Base-by-base conservation (phyloP, 2,329 filamentous ascomycete genomes). In the Escovopsis weberi region DNA sequence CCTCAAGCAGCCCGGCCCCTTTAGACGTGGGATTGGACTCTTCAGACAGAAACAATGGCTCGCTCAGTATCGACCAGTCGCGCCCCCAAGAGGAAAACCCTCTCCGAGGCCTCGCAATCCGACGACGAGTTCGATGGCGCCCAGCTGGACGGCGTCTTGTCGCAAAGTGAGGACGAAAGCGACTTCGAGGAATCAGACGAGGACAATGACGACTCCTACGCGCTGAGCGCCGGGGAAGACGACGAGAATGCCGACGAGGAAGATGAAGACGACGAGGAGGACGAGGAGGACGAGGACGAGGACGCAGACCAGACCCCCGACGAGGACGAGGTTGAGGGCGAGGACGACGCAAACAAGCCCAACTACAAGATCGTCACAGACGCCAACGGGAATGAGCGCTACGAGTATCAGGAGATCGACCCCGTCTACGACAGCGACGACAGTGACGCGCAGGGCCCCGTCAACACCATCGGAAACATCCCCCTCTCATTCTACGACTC, bases 381-480 rank as follows among this genome's bases (percentile, higher is more conserved):
- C 55, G 89, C 91, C 52, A 91, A 95, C 64, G 91, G 91, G 46
- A 84, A 86, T 54, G 76, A 80, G 49, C 79, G 91, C 59, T 98
- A 94, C 58, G 73, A 95, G 37, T 98, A 96, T 64, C 77, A 83
- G 48, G 91, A 96, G 58, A 87, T 98, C 49, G 82, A 96, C 51
- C 85, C 89, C 3, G 81, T 87, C 42, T 95, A 98, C 64, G 91
- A 96, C 57, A 94, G 88, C 2, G 93, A 98, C 63, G 89, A 95
- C 57, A 84, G 84, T 3, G 89, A 95, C 59, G 81, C 80, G 4
- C 78, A 82, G 47, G 82, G 77, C 43, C 76, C 80, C 26, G 72
- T 70, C 41, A 98, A 98, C 65, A 96, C 91, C 0, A 95, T 98
- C 54, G 93, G 91, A 51, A 73, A 96, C 58, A 98, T 98, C 46